A percentile compares a stretch with the other conserved stretches of the same genome.
Evolutionary conservation across 768 basidiomycete genomes (phyloP).

Genomic region (Galerina sulciceps): DNA sequence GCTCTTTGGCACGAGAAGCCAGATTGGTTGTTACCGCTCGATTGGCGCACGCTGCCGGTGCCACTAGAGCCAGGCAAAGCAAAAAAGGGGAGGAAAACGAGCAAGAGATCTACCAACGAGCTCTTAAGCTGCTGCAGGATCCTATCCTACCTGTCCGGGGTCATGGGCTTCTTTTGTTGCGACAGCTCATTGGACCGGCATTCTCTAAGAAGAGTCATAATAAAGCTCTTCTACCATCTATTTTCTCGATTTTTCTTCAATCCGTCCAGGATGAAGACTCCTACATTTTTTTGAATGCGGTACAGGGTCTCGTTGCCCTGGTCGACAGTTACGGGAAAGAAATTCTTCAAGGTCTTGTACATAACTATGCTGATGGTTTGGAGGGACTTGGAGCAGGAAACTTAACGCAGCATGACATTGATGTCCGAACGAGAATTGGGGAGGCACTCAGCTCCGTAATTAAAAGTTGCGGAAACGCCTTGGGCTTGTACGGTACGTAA

Average conservation of each 20-base stretch:
- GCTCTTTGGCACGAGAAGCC: slow-evolving; percentile 75
- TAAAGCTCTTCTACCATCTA: slow-evolving; percentile 67
- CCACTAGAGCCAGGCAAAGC: slow-evolving; percentile 20
- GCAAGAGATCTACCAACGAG: slow-evolving; percentile 81
- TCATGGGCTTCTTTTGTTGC: slow-evolving; percentile 84
- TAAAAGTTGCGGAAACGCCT: slow-evolving; percentile 67
- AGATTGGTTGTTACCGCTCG: slow-evolving; percentile 85
- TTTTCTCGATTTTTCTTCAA: slow-evolving; percentile 86
- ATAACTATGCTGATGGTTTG: slow-evolving; percentile 61
- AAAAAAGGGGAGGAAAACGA: slow-evolving; percentile 42
- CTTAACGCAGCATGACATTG: slow-evolving; percentile 66
- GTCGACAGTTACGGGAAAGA: slow-evolving; percentile 79
- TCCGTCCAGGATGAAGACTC: slow-evolving; percentile 90
- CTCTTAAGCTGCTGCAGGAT: slow-evolving; percentile 87
- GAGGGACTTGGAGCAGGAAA: slow-evolving; percentile 51
- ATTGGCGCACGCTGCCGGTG: slow-evolving; percentile 58
- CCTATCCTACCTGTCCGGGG: slow-evolving; percentile 92
- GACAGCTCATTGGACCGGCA: slow-evolving; percentile 66
- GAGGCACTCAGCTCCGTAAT: slow-evolving; percentile 86
- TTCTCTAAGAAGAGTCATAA: slow-evolving; percentile 23
- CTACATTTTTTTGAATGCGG: slow-evolving; percentile 92
- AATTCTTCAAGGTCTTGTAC: slow-evolving; percentile 68
- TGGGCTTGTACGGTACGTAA: slow-evolving; percentile 68
- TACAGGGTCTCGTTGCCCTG: slow-evolving; percentile 88
- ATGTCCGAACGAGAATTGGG: slow-evolving; percentile 75